These are phyloP conservation scores for Dactylellina drechsleri DNA, from an alignment of 2,329 filamentous ascomycete species.

Conservation along the genomic window DNA sequence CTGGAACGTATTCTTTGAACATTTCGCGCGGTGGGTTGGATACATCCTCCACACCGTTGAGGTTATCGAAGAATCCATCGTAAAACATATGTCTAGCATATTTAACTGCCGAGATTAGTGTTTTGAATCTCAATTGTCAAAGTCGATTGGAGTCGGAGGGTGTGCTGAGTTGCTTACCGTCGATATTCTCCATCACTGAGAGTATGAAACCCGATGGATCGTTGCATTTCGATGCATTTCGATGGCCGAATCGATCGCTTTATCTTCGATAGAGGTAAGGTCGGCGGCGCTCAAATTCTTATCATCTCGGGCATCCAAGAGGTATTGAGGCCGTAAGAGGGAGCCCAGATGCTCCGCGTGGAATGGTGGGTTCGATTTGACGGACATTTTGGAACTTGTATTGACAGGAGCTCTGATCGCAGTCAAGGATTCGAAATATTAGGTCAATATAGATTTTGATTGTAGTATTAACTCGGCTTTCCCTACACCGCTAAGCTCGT, in stretches of 20 bases:
- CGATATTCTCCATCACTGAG: conserved; percentile 77
- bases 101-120: neutral
- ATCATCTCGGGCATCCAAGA: conserved; percentile 71
- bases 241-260: conserved; percentile 73
- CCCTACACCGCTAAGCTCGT: too few species aligned
- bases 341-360: conserved; percentile 79
- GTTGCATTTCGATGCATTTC: conserved; percentile 74
- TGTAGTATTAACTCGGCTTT: too few species aligned
- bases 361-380: conserved; percentile 67
- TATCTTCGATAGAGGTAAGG: conserved; percentile 72
- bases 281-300: conserved; percentile 68
- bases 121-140: neutral
- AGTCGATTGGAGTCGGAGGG: neutral
- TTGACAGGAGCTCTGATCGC: too few species aligned
- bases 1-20: conserved; percentile 67
- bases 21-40: conserved; percentile 50
- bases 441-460: neutral
- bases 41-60: conserved; percentile 55
- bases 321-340: conserved; percentile 72
- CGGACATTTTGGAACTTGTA: conserved; percentile 18
- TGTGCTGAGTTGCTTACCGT: conserved; percentile 55
- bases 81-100: conserved; percentile 56
- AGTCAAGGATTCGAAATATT: neutral
- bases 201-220: conserved; percentile 71
- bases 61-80: conserved; percentile 56